These are phyloP conservation scores for Lasiosphaeria miniovina DNA, from an alignment of 495 filamentous ascomycete species.

Conservation along the genomic window DNA sequence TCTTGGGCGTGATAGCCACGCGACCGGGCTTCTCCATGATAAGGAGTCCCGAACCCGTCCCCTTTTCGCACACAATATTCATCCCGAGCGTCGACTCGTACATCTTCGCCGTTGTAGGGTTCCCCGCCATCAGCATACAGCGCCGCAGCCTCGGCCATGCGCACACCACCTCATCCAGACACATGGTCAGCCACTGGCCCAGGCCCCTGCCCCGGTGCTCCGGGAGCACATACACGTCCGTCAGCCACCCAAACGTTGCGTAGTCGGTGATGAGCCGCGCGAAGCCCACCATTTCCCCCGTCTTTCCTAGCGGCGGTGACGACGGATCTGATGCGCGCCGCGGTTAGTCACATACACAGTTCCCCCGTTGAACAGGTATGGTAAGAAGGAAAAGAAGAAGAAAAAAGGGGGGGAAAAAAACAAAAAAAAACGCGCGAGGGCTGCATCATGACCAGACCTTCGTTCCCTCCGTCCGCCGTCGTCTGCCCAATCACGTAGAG, in stretches of 20 bases:
- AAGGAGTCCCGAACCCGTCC: constrained; percentile 16
- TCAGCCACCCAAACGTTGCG: constrained; percentile 64
- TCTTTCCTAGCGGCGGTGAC: not conserved
- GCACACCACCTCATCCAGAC: constrained; percentile 53
- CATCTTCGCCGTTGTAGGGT: constrained; percentile 33
- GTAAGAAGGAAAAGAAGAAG: too few species aligned
- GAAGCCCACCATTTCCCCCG: constrained; percentile 51
- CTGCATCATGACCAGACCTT: not conserved
- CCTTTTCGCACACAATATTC: constrained; percentile 32
- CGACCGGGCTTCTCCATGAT: constrained; percentile 31
- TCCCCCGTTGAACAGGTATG: not conserved
- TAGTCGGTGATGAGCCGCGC: constrained; percentile 63
- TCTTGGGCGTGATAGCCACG: not conserved
- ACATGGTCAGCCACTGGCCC: constrained; percentile 59
- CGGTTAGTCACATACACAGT: not conserved
- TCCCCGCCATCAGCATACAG: constrained; percentile 50
- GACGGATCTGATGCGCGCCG: not conserved
- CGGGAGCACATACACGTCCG: constrained; percentile 61
- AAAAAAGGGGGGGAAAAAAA: too few species aligned
- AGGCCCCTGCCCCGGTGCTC: constrained; percentile 59
- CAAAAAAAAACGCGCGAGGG: not conserved
- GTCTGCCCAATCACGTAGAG: constrained; percentile 38
- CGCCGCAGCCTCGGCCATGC: constrained; percentile 55
- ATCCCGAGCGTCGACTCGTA: constrained; percentile 51
- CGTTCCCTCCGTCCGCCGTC: not conserved